Evolutionary conservation across 306 rosid species (phyloP).

Genomic region (Rosa multiflora): DNA sequence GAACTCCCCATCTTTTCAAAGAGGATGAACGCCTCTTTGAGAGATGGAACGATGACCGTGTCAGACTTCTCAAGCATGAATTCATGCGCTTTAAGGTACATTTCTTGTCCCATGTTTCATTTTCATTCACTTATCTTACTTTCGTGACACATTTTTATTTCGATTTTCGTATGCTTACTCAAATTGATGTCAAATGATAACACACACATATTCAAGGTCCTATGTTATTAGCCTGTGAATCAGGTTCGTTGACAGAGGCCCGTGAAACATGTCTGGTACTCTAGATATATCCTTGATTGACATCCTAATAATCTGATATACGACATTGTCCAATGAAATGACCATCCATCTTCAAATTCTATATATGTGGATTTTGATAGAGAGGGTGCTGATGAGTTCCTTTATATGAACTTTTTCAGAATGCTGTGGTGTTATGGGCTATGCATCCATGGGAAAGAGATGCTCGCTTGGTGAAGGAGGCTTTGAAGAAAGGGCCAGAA

Average conservation of each 20-base stretch:
- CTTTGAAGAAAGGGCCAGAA: slow-evolving; percentile 56
- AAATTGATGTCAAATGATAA: not conserved
- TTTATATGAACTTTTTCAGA: slow-evolving; percentile 32
- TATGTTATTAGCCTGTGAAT: no score
- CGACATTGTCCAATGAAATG: not conserved
- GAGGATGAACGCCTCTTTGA: slow-evolving; percentile 81
- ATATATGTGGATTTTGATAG: not conserved
- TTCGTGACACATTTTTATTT: not conserved
- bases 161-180: not conserved
- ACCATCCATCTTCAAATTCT: not conserved
- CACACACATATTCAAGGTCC: not conserved
- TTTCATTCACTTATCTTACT: not conserved
- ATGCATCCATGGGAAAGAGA: slow-evolving; percentile 99
- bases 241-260: no score
- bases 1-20: slow-evolving; percentile 45
- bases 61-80: slow-evolving; percentile 72
- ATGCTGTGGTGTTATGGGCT: slow-evolving; percentile 76
- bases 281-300: not conserved
- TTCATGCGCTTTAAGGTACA: slow-evolving; percentile 84
- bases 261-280: no score
- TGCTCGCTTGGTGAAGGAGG: slow-evolving; percentile 75
- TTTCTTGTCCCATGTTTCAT: not conserved
- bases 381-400: not conserved
- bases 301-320: not conserved
- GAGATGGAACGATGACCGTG: slow-evolving; percentile 55